Percentiles rank a stretch among this genome's conserved stretches.
phyloP scores from a whole-genome alignment of 345 rosid species.

The Pistacia atlantica region DNA sequence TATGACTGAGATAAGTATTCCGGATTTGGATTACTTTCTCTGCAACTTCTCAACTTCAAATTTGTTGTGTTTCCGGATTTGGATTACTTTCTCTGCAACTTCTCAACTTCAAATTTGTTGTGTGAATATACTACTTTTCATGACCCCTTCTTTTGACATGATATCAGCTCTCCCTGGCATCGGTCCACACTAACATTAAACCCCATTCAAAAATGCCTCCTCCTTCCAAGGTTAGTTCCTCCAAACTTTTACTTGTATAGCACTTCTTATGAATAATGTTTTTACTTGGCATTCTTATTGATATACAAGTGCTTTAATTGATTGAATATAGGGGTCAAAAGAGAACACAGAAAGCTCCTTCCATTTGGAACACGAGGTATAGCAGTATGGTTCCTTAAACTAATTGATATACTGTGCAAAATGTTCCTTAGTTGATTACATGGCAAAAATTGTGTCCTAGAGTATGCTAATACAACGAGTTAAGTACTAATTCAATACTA shows the following conservation, averaged over 20 bases:
- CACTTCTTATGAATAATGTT: background rate
- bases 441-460: background rate
- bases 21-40: background rate
- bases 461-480: background rate
- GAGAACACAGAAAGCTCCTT: conserved; percentile 38
- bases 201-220: conserved; percentile 25
- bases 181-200: conserved; percentile 27
- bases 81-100: background rate
- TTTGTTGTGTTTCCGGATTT: background rate
- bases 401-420: background rate
- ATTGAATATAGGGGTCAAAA: conserved; percentile 36
- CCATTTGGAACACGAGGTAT: conserved; percentile 37
- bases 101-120: background rate
- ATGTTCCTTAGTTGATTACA: background rate
- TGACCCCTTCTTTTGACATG: conserved; percentile 14
- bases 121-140: background rate
- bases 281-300: background rate
- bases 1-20: background rate
- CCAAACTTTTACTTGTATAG: background rate
- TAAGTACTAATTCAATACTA: background rate
- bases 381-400: background rate
- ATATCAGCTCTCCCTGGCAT: conserved; percentile 46
- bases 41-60: background rate
- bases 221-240: conserved; percentile 34
- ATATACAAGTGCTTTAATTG: conserved; percentile 8